These are phyloP conservation scores for Bryoerythrophyllum caledonicum DNA, from an alignment of 225 moss, liverwort and hornwort genomes.

Conservation along the genomic window DNA sequence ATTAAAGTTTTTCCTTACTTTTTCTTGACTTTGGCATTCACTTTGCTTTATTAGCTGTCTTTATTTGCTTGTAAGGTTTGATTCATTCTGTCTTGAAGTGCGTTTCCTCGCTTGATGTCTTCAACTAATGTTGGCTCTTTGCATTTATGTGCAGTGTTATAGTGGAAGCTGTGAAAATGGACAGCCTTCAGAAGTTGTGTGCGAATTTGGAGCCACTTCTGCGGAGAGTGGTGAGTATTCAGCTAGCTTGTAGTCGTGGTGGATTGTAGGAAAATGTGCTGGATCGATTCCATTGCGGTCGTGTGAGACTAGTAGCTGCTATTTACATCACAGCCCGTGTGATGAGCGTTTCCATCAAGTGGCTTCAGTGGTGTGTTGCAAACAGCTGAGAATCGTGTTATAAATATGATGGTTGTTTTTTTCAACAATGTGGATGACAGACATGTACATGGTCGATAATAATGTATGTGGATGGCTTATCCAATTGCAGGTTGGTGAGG, in stretches of 20 bases:
- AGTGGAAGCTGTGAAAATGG: slow-evolving; percentile 83
- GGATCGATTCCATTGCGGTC: too few species aligned
- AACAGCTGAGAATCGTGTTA: too few species aligned
- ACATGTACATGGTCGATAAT: neutral
- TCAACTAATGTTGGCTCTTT: slow-evolving; percentile 14
- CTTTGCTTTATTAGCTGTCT: neutral
- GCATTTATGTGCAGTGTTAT: slow-evolving; percentile 32
- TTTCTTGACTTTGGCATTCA: neutral
- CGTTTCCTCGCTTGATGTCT: neutral
- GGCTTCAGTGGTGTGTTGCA: too few species aligned
- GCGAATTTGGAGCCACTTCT: slow-evolving; percentile 79
- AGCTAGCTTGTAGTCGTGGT: neutral
- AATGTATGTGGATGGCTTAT: neutral
- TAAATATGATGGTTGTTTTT: neutral
- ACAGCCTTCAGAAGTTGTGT: slow-evolving; percentile 78
- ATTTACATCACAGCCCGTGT: too few species aligned
- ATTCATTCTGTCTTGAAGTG: neutral
- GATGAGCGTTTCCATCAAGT: too few species aligned
- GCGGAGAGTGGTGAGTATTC: slow-evolving; percentile 64
- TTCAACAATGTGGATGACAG: neutral
- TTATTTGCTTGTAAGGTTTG: neutral
- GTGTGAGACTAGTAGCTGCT: too few species aligned
- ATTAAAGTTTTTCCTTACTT: neutral
- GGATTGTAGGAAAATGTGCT: neutral
- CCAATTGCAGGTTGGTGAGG: slow-evolving; percentile 65